These are phyloP conservation scores for Pseudonitzschia pungens DNA, from an alignment of 108 stramenopile genomes.

Conservation along the genomic window DNA sequence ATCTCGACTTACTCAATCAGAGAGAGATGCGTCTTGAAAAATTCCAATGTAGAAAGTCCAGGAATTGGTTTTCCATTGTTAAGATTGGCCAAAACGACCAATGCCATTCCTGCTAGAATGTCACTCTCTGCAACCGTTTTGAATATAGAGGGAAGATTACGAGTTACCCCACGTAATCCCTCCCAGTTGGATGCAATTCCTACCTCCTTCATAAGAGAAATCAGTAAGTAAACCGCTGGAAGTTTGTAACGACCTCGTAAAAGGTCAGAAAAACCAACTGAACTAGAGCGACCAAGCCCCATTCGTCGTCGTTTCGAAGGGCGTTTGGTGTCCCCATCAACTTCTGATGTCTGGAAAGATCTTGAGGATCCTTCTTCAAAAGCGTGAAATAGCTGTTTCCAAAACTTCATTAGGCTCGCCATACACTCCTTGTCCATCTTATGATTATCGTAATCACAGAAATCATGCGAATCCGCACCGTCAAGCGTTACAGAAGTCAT, in stretches of 20 bases:
- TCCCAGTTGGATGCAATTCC: slow-evolving; percentile 15
- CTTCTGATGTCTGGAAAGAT: background rate
- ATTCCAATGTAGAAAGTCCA: slow-evolving; percentile 12
- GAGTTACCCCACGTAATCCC: background rate
- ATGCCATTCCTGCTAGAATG: slow-evolving; percentile 18
- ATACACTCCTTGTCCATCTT: background rate
- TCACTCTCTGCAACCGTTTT: slow-evolving; percentile 17
- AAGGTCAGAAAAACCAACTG: background rate
- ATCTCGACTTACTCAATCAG: slow-evolving; percentile 16
- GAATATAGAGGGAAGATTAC: slow-evolving; percentile 16
- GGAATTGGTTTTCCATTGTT: background rate
- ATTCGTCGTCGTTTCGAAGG: slow-evolving; percentile 28
- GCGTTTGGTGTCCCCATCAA: background rate
- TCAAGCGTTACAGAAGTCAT: background rate
- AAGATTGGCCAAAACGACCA: slow-evolving; percentile 23
- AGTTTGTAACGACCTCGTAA: slow-evolving; percentile 24
- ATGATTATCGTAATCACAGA: background rate
- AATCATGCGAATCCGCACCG: background rate
- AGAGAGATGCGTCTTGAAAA: slow-evolving; percentile 16
- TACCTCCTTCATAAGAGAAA: slow-evolving; percentile 16
- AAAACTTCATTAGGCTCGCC: slow-evolving; percentile 13
- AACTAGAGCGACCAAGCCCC: background rate
- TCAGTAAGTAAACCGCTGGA: slow-evolving; percentile 16
- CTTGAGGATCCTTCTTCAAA: background rate
- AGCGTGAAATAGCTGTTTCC: slow-evolving; percentile 21